These are phyloP conservation scores for Trichoderma asperelloides DNA, from an alignment of 495 filamentous ascomycete genomes.

Conservation along the genomic window DNA sequence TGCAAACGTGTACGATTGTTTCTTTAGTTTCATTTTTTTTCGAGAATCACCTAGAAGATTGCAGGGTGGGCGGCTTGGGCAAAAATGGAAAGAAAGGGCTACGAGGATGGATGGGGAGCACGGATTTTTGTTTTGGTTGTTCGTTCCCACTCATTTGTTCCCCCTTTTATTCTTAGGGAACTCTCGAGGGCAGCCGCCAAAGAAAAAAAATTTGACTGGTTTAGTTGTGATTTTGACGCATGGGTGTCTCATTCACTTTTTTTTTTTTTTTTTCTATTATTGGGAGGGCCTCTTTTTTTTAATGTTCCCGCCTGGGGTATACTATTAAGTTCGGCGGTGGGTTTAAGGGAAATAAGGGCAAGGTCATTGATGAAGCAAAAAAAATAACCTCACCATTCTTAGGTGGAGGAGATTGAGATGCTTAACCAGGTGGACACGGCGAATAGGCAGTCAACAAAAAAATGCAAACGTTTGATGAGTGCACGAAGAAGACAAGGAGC, in stretches of 20 bases:
- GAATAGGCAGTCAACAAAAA: slow-evolving; percentile 9
- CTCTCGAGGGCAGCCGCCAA: slow-evolving; percentile 5
- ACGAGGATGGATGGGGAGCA: slow-evolving; percentile 4
- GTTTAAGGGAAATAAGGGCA: slow-evolving; percentile 2
- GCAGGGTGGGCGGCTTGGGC: slow-evolving; percentile 8
- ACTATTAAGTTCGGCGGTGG: neutral
- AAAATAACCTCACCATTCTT: neutral
- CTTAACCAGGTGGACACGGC: slow-evolving; percentile 5
- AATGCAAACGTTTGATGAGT: slow-evolving; percentile 6
- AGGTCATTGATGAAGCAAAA: slow-evolving; percentile 2
- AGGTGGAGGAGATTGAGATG: neutral
- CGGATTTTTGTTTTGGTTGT: neutral
- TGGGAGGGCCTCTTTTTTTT: slow-evolving; percentile 2
- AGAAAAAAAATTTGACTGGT: slow-evolving; percentile 4
- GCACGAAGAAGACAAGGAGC: neutral
- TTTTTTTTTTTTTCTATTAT: neutral
- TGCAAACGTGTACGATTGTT: slow-evolving; percentile 9
- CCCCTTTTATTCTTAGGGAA: neutral
- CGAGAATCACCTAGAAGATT: slow-evolving; percentile 5
- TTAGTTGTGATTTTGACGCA: slow-evolving; percentile 6
- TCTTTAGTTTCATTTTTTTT: slow-evolving; percentile 2
- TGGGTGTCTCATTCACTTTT: slow-evolving; percentile 4
- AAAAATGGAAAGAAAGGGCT: slow-evolving; percentile 7
- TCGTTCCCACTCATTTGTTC: slow-evolving; percentile 2
- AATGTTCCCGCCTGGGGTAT: neutral